Percentiles rank a stretch among this genome's conserved stretches.
phyloP scores from a whole-genome alignment of 306 rosid species.

The Cucumis sativus region Cucumber_9930_V3 NC_026655.2:18557001-18557500 shows the following conservation, averaged over 20 bases:
- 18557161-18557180: background rate
- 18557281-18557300: background rate
- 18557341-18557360: background rate
- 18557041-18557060: background rate
- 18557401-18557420: slow-evolving; percentile 1
- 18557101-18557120: background rate
- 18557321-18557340: background rate
- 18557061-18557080: background rate
- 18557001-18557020: background rate
- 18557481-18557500: background rate
- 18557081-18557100: background rate
- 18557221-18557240: background rate
- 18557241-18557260: background rate
- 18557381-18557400: background rate
- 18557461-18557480: background rate
- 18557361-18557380: background rate
- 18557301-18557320: background rate
- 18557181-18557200: background rate
- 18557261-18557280: background rate
- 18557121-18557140: background rate
- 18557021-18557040: background rate
- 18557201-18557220: background rate
- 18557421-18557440: background rate
- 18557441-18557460: background rate
- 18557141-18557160: background rate